Base-by-base conservation (phyloP, 495 filamentous ascomycete species). In the Tuber aestivum region DNA sequence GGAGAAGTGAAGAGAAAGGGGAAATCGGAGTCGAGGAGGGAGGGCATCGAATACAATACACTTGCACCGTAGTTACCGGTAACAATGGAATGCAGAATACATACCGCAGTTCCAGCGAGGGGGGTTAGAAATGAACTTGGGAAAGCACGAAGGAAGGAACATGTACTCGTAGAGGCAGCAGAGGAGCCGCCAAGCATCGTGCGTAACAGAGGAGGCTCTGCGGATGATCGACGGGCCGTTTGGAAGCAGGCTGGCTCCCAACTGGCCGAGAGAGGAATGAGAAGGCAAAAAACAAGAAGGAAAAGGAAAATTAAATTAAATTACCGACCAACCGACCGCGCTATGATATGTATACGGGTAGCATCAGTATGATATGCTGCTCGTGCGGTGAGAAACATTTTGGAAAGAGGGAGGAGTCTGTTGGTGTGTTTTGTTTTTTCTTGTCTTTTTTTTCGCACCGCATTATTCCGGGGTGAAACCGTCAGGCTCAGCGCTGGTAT, bases 191-290 rank as follows among this genome's bases (percentile, higher is more conserved):
- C 56, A 35, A 35, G 56, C 27, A 35, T 35, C 4, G 12, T 65
- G 56, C 56, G 56, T 35, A 32, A 65, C 56, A 16, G 18, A 35
- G 18, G 56, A 35, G 56, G 56, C 56, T 65, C 56, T 65, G 56
- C 56, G 56, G 56, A 32, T 65, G 56, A 65, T 65, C 56, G 56
- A 4, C 56, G 56, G 56, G 56, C 56, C 56, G 56, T 65, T 65
- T 18, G 56, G 35, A 65, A 65, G 56, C 56, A 65, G 56, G 56
- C 27, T 16, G 56, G 56, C 56, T 65, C 14, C n/a, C 56, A 35
- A 65, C 56, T 65, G 56, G 56, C 56, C 14, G 38, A 65, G 56
- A 14, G n/a, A 65, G 27, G 56, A 65, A 35, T 65, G 27, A 2
- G 27, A 65, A 7, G 0, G 12, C 27, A 16, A 65, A 65, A 35